Conservation (phyloP, 768 basidiomycete genomes). For the Panus rudis region DNA sequence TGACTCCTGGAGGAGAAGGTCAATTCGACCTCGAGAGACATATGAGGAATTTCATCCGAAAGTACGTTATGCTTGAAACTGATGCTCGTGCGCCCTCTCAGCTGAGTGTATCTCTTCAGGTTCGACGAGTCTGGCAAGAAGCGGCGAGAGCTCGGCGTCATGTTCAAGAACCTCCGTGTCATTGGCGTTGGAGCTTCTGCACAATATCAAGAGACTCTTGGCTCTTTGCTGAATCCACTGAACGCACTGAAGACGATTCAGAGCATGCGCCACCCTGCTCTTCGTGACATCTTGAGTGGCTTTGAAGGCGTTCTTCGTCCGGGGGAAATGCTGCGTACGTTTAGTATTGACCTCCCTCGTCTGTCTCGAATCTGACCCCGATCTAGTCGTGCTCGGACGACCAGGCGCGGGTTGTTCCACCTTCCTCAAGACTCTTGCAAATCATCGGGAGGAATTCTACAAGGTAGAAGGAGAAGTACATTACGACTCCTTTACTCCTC, state of each 20-base stretch:
- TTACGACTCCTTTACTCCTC: conserved; percentile 70
- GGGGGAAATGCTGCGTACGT: conserved; percentile 59
- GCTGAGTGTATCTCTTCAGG: conserved; percentile 22
- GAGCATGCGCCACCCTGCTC: conserved; percentile 48
- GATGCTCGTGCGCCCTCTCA: neutral
- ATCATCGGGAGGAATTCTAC: conserved; percentile 65
- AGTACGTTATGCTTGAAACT: conserved; percentile 6
- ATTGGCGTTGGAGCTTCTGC: conserved; percentile 53
- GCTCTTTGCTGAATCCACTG: conserved; percentile 54
- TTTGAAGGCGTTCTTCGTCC: conserved; percentile 53
- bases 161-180: conserved; percentile 52
- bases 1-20: conserved; percentile 14
- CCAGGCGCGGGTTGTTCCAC: conserved; percentile 85
- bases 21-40: conserved; percentile 25
- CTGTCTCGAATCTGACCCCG: neutral
- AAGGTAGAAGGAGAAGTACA: conserved; percentile 60
- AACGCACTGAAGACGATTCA: conserved; percentile 38
- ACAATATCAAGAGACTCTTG: conserved; percentile 51
- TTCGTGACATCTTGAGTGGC: conserved; percentile 48
- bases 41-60: conserved; percentile 15
- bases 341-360: neutral
- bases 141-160: conserved; percentile 50
- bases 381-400: conserved; percentile 74
- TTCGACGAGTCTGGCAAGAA: conserved; percentile 41
- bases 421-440: conserved; percentile 74